Evolutionary conservation across 345 rosid species (phyloP), one percentile per base, ranked within the genome.

Genomic region (Nephelium lappaceum): DNA sequence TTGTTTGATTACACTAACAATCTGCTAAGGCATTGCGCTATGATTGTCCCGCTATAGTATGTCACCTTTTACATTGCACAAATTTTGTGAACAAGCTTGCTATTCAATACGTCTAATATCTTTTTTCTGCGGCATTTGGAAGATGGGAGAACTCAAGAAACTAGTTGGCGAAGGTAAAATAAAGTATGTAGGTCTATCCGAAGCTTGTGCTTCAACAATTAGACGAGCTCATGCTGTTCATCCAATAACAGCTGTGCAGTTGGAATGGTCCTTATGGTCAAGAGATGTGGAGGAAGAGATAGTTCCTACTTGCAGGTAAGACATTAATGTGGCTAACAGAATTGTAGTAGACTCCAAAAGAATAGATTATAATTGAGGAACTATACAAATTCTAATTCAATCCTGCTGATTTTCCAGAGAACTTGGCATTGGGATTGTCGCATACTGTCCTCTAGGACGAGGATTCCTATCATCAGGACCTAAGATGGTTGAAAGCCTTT

Each of bases 231-330:
- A 92, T 74, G 93, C 86, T 36, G 87, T 91, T 83, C 98, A 92
- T 67, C 95, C 97, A 0, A 78, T 92, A 27, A 92, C 89, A 14
- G 93, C 89, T 5, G 84, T 92, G 12, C 92, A 92, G 65, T 77
- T 89, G 53, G 98, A 92, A 70, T 92, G 93, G 98, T 92, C 97
- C 1, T 77, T 94, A 61, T 92, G 94, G 97, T 57, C 91, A 1
- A 85, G 95, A 83, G 95, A 92, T 77, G 49, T 45, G 49, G 49
- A 45, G 49, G 49, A 45, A 45, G 49, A 45, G 8, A 11, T 45
- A 6, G 11, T 45, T 1, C 49, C 49, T 0, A 45, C 49, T 45
- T 45, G 49, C 49, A 45, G 31, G 31, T 31, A 31, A 31, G 3
- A 31, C 36, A 31, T 31, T 31, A 31, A 31, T 31, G 36, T 31